Base-by-base conservation (phyloP, 352 stramenopile species). In the Phytophthora citricola region DNA sequence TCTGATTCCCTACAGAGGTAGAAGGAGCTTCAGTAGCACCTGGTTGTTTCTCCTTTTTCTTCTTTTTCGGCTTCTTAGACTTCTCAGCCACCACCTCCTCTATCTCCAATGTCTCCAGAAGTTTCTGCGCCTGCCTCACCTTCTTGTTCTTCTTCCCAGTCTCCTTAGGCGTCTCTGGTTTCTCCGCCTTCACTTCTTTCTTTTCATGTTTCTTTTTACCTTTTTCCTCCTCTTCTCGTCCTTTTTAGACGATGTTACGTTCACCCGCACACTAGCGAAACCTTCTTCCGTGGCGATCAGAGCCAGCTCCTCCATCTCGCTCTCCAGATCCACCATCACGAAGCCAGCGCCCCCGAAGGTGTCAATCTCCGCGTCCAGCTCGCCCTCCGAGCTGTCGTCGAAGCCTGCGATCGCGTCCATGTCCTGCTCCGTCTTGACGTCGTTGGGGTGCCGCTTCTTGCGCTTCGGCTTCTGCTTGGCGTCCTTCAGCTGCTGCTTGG, bases 221-320 rank as follows among this genome's bases (percentile, higher is more conserved):
- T 22, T 43, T 40, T 57, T 48, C 7, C 12, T 46, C 36, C 14
- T 62, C 22, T 58, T 44, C 24, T 63, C 40, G 44, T 74, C 66
- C 41, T 64, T 70, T 22, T 71, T 47, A 22, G 9, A 31, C 43
- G 66, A 32, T 7, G 9, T n/a, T 32, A 15, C 29, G 44, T 38
- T 38, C 43, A 56, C 20, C 17, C 32, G 53, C 10, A 68, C 54
- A 52, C 40, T 64, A 0, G 50, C 15, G n/a, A 72, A 71, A 5
- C 65, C 66, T 57, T 76, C 69, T 36, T 63, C 53, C 24, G 68
- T 72, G 4, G 69, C 75, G 26, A 72, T 63, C 3, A 83, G 52
- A 20, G 58, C 71, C 34, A 83, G 32, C 36, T 85, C 66, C 39
- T 86, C 78, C 48, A 82, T 34, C 17, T 83, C 75, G n/a, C 49